Percentiles rank a stretch among this genome's conserved stretches.
Evolutionary conservation across 768 basidiomycete genomes (phyloP).

Genomic region (Cyclocybe aegerita): DNA sequence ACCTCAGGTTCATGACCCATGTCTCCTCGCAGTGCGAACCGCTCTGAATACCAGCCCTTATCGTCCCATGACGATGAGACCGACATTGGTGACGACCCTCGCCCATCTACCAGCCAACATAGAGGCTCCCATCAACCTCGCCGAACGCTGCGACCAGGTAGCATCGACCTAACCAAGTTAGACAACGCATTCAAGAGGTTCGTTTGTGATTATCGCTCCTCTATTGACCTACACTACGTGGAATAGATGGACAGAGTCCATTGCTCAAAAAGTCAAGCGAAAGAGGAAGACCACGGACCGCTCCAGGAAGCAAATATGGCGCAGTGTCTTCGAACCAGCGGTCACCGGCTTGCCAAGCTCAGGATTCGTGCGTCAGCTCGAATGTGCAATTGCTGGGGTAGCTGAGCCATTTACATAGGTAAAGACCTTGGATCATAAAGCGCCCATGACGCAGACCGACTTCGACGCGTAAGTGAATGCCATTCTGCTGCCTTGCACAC

Average conservation of each 20-base stretch:
- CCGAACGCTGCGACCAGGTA: constrained; percentile 49
- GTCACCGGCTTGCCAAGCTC: constrained; percentile 32
- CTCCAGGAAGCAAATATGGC: constrained; percentile 72
- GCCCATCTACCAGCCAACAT: constrained; percentile 21
- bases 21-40: constrained; percentile 27
- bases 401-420: constrained; percentile 34
- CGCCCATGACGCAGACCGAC: constrained; percentile 71
- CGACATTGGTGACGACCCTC: constrained; percentile 32
- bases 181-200: constrained; percentile 84
- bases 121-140: constrained; percentile 28
- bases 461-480: constrained; percentile 60
- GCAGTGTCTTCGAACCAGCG: constrained; percentile 76
- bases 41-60: constrained; percentile 50
- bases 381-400: not conserved
- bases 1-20: constrained; percentile 9
- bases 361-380: constrained; percentile 33
- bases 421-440: constrained; percentile 81
- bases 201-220: not conserved
- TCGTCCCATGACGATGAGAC: constrained; percentile 38
- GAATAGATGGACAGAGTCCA: constrained; percentile 80
- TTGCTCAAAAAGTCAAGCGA: constrained; percentile 81
- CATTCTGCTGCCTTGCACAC: not conserved
- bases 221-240: not conserved
- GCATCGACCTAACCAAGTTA: constrained; percentile 77
- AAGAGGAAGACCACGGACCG: constrained; percentile 69